phyloP scores from a whole-genome alignment of 2,329 filamentous ascomycete genomes.

The Pseudocercospora cruenta region DNA sequence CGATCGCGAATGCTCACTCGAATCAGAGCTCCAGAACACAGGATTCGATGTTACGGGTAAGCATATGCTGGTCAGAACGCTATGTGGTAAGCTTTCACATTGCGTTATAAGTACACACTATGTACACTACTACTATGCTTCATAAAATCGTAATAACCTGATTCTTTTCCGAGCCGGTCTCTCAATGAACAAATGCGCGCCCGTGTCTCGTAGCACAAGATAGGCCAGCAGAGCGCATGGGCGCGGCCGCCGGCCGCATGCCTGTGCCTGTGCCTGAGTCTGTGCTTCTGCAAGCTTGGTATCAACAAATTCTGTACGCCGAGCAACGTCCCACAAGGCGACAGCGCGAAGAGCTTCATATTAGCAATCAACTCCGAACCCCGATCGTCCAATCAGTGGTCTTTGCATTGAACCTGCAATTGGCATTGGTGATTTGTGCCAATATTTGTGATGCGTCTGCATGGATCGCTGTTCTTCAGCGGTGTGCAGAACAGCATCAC shows the following conservation, averaged over 20 bases:
- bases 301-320: not conserved
- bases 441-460: not conserved
- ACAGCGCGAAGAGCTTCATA: not conserved
- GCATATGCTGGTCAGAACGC: not conserved
- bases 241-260: not conserved
- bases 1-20: too few relatives aligned
- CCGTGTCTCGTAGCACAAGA: slow-evolving; percentile 7
- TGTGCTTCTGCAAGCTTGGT: too few relatives aligned
- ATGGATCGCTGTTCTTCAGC: not conserved
- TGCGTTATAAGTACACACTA: not conserved
- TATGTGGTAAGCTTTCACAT: not conserved
- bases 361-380: slow-evolving; percentile 1
- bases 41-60: not conserved
- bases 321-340: not conserved
- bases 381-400: not conserved
- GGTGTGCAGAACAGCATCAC: not conserved
- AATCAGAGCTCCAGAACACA: not conserved
- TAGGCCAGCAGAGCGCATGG: slow-evolving; percentile 4
- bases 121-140: not conserved
- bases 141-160: not conserved
- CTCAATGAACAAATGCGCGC: not conserved
- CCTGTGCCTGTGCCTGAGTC: not conserved
- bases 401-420: not conserved
- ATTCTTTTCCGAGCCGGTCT: not conserved
- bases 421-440: not conserved